These are phyloP conservation scores for Grigorovia jiainica DNA, from an alignment of 805 yeast species.

Conservation along the genomic window DNA sequence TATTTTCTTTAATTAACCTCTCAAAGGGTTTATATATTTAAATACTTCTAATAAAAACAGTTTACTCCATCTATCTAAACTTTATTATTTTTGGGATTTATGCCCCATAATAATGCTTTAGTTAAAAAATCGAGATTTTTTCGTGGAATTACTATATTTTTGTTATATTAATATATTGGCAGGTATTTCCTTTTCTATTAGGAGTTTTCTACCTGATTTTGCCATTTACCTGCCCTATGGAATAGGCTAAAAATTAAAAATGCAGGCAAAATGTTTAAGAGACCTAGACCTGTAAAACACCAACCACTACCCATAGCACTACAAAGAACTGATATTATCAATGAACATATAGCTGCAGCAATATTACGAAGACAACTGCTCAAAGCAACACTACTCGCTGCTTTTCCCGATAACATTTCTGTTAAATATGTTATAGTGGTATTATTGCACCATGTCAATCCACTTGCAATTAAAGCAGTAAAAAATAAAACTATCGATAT, in stretches of 20 bases:
- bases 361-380: conserved; percentile 44
- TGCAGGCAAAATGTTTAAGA: conserved; percentile 24
- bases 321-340: conserved; percentile 31
- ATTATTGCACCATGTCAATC: conserved; percentile 47
- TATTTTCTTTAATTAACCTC: background rate
- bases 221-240: conserved; percentile 13
- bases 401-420: conserved; percentile 40
- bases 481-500: conserved; percentile 35
- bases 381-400: conserved; percentile 45
- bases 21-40: background rate
- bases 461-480: conserved; percentile 40
- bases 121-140: too few species aligned
- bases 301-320: conserved; percentile 39
- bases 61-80: background rate
- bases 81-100: background rate
- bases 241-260: conserved; percentile 16
- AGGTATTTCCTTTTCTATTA: background rate
- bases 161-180: too few species aligned
- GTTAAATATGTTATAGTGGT: conserved; percentile 45
- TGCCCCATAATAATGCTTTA: too few species aligned
- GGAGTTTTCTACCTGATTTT: conserved; percentile 5
- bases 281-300: conserved; percentile 46
- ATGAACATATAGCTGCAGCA: conserved; percentile 47
- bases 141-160: too few species aligned
- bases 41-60: background rate